phyloP scores from a whole-genome alignment of 2,329 filamentous ascomycete species.

The Xylariaceae sp. region DNA sequence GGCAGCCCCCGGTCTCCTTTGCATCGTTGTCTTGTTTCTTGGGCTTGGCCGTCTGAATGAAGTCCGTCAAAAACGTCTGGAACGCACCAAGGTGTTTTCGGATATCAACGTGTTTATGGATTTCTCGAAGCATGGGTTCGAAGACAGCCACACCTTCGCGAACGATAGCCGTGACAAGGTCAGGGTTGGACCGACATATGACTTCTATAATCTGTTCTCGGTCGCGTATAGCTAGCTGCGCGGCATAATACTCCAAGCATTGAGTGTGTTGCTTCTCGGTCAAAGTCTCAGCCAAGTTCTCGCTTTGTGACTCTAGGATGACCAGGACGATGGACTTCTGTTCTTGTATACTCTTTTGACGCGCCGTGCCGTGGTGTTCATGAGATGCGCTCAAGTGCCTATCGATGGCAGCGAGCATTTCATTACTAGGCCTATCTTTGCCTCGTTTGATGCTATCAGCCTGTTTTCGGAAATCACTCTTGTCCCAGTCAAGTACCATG shows the following conservation, averaged over 20 bases:
- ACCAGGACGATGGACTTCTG: conserved; percentile 59
- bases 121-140: conserved; percentile 67
- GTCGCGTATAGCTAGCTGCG: conserved; percentile 67
- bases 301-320: conserved; percentile 55
- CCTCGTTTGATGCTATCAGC: conserved; percentile 61
- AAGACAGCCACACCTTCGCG: conserved; percentile 63
- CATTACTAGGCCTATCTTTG: conserved; percentile 54
- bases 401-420: conserved; percentile 57
- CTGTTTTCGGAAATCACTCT: conserved; percentile 62
- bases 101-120: conserved; percentile 70
- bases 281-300: conserved; percentile 41
- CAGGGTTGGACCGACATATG: conserved; percentile 65
- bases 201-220: conserved; percentile 65
- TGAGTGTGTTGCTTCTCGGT: conserved; percentile 57
- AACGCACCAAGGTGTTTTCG: conserved; percentile 63
- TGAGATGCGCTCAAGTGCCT: conserved; percentile 50
- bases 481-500: conserved; percentile 69
- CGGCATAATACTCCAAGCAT: conserved; percentile 66
- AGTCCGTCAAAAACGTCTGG: conserved; percentile 66
- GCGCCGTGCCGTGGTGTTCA: conserved; percentile 53
- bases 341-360: conserved; percentile 48
- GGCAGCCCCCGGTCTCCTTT: conserved; percentile 24
- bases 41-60: conserved; percentile 57
- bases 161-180: conserved; percentile 66
- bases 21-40: conserved; percentile 35